Conservation (phyloP, 768 basidiomycete species). For the Dacryopinax spathularia region DNA sequence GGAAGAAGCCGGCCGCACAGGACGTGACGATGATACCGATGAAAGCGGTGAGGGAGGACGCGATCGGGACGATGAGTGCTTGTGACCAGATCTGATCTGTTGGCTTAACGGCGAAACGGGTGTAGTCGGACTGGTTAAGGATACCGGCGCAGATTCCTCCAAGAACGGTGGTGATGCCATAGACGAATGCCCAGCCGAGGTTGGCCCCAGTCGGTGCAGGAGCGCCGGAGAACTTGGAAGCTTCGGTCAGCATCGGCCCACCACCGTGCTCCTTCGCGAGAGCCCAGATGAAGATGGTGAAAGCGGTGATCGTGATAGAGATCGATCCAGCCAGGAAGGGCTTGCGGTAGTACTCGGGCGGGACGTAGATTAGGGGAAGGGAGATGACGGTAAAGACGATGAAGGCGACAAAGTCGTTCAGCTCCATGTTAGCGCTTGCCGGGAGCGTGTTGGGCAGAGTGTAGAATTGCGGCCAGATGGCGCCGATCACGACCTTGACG, state of each 20-base stretch:
- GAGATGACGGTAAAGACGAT: conserved; percentile 17
- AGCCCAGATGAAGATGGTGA: conserved; percentile 14
- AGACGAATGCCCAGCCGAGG: conserved; percentile 19
- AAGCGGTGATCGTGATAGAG: conserved; percentile 12
- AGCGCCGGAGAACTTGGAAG: conserved; percentile 10
- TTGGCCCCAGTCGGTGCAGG: conserved; percentile 12
- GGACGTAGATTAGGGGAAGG: conserved; percentile 13
- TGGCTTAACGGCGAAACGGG: conserved; percentile 16
- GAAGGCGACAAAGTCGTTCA: conserved; percentile 18
- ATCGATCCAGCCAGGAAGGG: conserved; percentile 15
- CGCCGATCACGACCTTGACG: conserved; percentile 15
- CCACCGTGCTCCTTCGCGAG: conserved; percentile 14
- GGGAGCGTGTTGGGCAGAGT: conserved; percentile 18
- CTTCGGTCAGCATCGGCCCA: conserved; percentile 16
- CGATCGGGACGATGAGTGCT: conserved; percentile 11
- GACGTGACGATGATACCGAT: conserved; percentile 21
- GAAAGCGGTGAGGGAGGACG: conserved; percentile 13
- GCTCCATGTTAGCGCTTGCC: conserved; percentile 14
- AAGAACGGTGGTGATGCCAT: conserved; percentile 12
- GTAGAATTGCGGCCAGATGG: conserved; percentile 13
- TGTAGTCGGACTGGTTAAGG: conserved; percentile 18
- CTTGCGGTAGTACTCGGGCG: conserved; percentile 18
- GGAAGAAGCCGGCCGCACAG: conserved; percentile 18
- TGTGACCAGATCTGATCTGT: conserved; percentile 15
- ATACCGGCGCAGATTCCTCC: conserved; percentile 15